Conservation (phyloP, 2,329 filamentous ascomycete species). For the Claviceps fusiformis region DNA sequence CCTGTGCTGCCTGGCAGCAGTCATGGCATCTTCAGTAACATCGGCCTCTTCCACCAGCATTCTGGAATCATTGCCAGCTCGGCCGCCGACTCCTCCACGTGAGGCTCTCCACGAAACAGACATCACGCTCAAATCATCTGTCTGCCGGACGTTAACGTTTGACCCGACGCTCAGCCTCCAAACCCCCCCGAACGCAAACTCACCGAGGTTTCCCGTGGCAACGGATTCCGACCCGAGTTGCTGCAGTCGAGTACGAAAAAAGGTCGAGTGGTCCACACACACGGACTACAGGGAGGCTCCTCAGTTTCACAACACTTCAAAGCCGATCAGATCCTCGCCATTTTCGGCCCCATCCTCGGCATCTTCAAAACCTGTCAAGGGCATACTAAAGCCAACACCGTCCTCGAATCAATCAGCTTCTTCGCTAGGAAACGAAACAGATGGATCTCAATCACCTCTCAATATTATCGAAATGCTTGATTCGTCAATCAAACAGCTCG, state of each 20-base stretch:
- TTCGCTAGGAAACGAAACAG: constrained; percentile 27
- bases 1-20: constrained; percentile 24
- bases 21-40: constrained; percentile 28
- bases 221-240: constrained; percentile 30
- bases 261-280: constrained; percentile 42
- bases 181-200: constrained; percentile 38
- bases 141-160: constrained; percentile 22
- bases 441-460: constrained; percentile 23
- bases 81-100: constrained; percentile 56
- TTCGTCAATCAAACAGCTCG: constrained; percentile 69
- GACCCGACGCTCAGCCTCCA: constrained; percentile 25
- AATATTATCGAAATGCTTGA: constrained; percentile 72
- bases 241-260: constrained; percentile 34
- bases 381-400: constrained; percentile 65
- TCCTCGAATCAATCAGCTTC: constrained; percentile 32
- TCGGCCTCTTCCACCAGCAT: constrained; percentile 19
- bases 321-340: constrained; percentile 25
- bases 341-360: constrained; percentile 24
- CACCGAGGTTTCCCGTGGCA: constrained; percentile 27
- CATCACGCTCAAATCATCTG: constrained; percentile 20
- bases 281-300: constrained; percentile 44
- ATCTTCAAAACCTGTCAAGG: constrained; percentile 36
- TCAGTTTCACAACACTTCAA: constrained; percentile 26
- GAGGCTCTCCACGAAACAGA: constrained; percentile 31
- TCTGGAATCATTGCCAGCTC: constrained; percentile 39